These are phyloP conservation scores for Millerago galiae DNA, from an alignment of 805 yeast species.

Conservation along the genomic window DNA sequence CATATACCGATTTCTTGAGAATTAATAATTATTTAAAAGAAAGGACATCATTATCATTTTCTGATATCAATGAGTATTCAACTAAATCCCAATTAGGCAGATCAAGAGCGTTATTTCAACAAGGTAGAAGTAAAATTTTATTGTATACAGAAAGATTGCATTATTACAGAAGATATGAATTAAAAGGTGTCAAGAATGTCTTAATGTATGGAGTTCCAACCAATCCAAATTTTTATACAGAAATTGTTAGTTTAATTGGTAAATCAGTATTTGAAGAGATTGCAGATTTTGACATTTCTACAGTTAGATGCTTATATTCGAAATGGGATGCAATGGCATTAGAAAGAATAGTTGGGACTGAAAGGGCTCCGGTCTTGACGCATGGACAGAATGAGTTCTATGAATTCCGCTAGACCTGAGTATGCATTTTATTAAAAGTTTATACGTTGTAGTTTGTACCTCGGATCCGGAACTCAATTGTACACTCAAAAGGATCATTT, in stretches of 20 bases:
- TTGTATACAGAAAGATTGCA: conserved; percentile 94
- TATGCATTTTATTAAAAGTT: no score
- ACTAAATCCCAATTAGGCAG: conserved; percentile 63
- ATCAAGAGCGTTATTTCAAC: conserved; percentile 62
- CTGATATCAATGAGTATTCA: conserved; percentile 79
- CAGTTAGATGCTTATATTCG: conserved; percentile 58
- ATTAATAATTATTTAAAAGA: conserved; percentile 55
- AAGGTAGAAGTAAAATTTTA: conserved; percentile 57
- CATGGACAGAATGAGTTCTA: conserved; percentile 67
- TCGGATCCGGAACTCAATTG: no score
- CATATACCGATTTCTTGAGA: conserved; percentile 79
- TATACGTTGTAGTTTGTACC: no score
- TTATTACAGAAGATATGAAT: conserved; percentile 79
- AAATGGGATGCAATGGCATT: conserved; percentile 74
- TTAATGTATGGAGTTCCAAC: conserved; percentile 80
- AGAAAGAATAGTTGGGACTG: conserved; percentile 79
- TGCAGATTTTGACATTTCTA: conserved; percentile 50
- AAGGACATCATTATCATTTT: conserved; percentile 58
- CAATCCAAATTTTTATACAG: conserved; percentile 78
- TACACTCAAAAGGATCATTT: no score
- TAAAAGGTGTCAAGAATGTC: conserved; percentile 78
- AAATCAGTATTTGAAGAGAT: conserved; percentile 43
- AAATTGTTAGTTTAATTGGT: conserved; percentile 65
- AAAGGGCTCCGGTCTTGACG: conserved; percentile 60
- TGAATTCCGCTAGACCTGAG: conserved; percentile 42